phyloP scores from a whole-genome alignment of 2,329 filamentous ascomycete genomes.

The Cercospora beticola region DNA sequence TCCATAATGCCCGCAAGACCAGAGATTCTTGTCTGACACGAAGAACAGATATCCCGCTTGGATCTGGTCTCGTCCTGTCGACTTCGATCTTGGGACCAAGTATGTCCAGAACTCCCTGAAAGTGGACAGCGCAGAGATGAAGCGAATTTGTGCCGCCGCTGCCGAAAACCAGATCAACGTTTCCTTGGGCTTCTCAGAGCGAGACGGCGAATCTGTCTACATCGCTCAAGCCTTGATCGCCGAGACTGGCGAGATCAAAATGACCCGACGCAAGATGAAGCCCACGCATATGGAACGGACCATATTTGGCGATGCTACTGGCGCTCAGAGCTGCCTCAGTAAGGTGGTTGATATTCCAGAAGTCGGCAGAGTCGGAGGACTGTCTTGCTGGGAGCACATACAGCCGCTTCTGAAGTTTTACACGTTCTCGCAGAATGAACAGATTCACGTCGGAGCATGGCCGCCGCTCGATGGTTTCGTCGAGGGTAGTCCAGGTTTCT shows the following conservation, averaged over 20 bases:
- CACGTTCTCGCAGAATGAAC: constrained; percentile 41
- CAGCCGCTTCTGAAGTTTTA: constrained; percentile 47
- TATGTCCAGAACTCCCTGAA: constrained; percentile 50
- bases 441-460: constrained; percentile 46
- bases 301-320: constrained; percentile 44
- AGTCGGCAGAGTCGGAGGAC: constrained; percentile 38
- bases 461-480: constrained; percentile 39
- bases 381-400: constrained; percentile 46
- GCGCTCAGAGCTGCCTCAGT: constrained; percentile 33
- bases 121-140: constrained; percentile 46
- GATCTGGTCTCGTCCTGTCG: constrained; percentile 48
- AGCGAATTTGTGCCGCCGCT: constrained; percentile 41
- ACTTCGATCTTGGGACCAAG: constrained; percentile 40
- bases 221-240: constrained; percentile 44
- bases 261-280: constrained; percentile 45
- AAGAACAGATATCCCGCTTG: constrained; percentile 29
- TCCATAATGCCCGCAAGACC: not conserved
- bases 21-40: not conserved
- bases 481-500: constrained; percentile 36
- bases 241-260: constrained; percentile 37
- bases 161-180: constrained; percentile 39
- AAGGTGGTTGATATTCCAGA: constrained; percentile 38
- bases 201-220: constrained; percentile 42
- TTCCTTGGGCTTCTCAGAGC: constrained; percentile 44
- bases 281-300: constrained; percentile 48